Conservation (phyloP, 177 flowering plant genomes). For the Vitis hybrid region DNA sequence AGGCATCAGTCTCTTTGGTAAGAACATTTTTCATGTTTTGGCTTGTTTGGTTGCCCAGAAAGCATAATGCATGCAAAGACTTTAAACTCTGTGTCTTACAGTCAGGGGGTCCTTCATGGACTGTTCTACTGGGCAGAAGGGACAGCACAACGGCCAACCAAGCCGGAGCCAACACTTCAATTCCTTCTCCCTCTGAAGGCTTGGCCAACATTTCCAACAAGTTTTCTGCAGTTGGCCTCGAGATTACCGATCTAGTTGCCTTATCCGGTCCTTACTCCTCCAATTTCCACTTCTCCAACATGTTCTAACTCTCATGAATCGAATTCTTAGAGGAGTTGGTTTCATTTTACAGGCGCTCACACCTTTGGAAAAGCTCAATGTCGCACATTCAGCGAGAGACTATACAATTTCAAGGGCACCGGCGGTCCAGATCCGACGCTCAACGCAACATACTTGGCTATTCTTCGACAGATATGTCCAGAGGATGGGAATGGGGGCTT, state of each 20-base stretch:
- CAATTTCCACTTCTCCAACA: no score
- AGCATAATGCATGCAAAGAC: neutral
- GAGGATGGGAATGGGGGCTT: slow-evolving; percentile 12
- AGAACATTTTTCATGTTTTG: neutral
- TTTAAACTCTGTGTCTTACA: slow-evolving; percentile 3
- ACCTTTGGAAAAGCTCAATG: slow-evolving; percentile 34
- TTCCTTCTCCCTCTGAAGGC: slow-evolving; percentile 44
- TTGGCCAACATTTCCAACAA: slow-evolving; percentile 31
- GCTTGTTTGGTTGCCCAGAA: neutral
- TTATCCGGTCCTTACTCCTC: slow-evolving; percentile 45
- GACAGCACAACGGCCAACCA: slow-evolving; percentile 53
- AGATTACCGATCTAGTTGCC: slow-evolving; percentile 50
- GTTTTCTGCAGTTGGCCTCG: slow-evolving; percentile 49
- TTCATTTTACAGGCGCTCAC: slow-evolving; percentile 26
- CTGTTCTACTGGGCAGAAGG: slow-evolving; percentile 53
- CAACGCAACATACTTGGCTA: slow-evolving; percentile 18
- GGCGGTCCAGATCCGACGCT: slow-evolving; percentile 29
- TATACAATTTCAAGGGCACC: slow-evolving; percentile 30
- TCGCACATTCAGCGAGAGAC: slow-evolving; percentile 15
- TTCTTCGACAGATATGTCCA: slow-evolving; percentile 26
- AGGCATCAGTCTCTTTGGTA: slow-evolving; percentile 38
- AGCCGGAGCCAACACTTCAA: slow-evolving; percentile 32
- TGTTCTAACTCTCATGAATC: no score
- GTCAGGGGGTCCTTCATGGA: slow-evolving; percentile 58
- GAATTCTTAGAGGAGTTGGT: neutral